Evolutionary conservation across 2,329 filamentous ascomycete species (phyloP).

Genomic region (Claviceps spartinae): DNA sequence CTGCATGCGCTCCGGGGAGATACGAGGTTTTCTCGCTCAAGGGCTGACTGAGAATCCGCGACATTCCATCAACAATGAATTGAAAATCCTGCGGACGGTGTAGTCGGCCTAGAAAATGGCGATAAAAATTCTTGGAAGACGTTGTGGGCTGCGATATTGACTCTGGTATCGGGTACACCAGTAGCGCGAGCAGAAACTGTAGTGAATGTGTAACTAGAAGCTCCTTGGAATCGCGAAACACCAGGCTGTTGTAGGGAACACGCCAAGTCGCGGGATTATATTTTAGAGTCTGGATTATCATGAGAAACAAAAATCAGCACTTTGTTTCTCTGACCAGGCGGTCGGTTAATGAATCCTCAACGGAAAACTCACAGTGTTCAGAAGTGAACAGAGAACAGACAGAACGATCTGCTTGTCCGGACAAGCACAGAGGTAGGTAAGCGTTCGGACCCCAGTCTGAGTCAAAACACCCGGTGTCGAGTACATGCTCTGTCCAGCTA

Average conservation of each 20-base stretch:
- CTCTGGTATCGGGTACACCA: slow-evolving; percentile 83
- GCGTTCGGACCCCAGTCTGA: slow-evolving; percentile 64
- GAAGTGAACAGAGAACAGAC: slow-evolving; percentile 76
- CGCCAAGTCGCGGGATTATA: slow-evolving; percentile 93
- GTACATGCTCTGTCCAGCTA: slow-evolving; percentile 90
- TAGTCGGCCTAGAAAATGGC: slow-evolving; percentile 78
- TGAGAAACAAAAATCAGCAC: slow-evolving; percentile 31
- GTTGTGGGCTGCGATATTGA: slow-evolving; percentile 45
- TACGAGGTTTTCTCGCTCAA: slow-evolving; percentile 82
- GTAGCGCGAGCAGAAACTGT: slow-evolving; percentile 72
- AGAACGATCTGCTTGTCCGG: slow-evolving; percentile 85
- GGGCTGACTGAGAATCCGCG: slow-evolving; percentile 79
- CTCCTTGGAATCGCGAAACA: slow-evolving; percentile 83
- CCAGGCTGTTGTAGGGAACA: slow-evolving; percentile 83
- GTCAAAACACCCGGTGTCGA: slow-evolving; percentile 68
- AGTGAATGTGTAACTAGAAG: slow-evolving; percentile 83
- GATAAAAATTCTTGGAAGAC: slow-evolving; percentile 73
- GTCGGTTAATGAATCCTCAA: not conserved
- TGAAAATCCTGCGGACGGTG: slow-evolving; percentile 95
- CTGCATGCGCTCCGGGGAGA: slow-evolving; percentile 68
- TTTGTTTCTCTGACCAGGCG: too few species aligned
- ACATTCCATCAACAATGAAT: slow-evolving; percentile 92
- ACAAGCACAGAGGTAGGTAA: slow-evolving; percentile 81
- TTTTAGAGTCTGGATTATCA: slow-evolving; percentile 58
- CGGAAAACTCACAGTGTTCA: slow-evolving; percentile 63